These are phyloP conservation scores for Solanum sejunctum DNA, from an alignment of 257 asterid genomes.

Conservation along the genomic window DNA sequence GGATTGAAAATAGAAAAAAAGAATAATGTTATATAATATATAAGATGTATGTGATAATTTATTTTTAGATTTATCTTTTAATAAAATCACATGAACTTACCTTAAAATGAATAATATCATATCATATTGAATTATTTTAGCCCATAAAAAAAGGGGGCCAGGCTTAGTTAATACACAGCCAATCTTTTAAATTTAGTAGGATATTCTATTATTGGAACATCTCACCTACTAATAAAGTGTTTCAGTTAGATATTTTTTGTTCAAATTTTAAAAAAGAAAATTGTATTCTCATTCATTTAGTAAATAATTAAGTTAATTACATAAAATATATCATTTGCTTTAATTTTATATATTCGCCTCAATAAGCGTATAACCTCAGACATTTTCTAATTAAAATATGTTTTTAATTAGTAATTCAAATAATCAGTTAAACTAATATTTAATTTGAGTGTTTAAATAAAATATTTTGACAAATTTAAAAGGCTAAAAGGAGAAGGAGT, in stretches of 20 bases:
- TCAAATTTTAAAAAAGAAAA: no score
- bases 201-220: background rate
- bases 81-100: background rate
- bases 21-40: no score
- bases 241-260: no score
- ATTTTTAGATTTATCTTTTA: background rate
- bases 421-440: background rate
- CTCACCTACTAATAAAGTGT: background rate
- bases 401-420: no score
- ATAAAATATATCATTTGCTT: background rate
- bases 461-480: no score
- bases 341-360: background rate
- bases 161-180: background rate
- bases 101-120: background rate
- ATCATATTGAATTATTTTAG: background rate
- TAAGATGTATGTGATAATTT: background rate
- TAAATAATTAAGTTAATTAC: no score
- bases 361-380: background rate
- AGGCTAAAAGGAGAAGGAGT: background rate
- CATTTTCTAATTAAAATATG: background rate
- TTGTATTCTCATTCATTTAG: no score
- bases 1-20: no score
- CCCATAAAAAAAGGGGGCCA: background rate
- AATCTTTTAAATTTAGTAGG: background rate
- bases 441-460: no score